These are phyloP conservation scores for Rhizophlyctis rosea DNA, from an alignment of 192 early-diverging fungal genomes.

Conservation along the genomic window DNA sequence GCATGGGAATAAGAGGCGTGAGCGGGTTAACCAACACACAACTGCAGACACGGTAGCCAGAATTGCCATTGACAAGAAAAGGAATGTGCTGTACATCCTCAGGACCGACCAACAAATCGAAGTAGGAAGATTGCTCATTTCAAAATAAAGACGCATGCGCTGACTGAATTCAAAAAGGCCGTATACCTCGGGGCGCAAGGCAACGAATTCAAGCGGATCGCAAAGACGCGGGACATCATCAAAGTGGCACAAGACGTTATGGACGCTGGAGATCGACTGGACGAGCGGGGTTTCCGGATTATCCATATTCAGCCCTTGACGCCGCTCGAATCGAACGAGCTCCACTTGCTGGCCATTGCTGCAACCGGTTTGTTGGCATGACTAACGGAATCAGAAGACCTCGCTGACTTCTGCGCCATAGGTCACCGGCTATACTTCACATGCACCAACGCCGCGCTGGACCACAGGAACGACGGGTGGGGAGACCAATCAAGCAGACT, in stretches of 20 bases:
- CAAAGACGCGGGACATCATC: slow-evolving; percentile 39
- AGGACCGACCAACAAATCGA: slow-evolving; percentile 64
- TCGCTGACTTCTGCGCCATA: no score
- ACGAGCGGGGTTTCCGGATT: slow-evolving; percentile 57
- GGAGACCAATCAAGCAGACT: no score
- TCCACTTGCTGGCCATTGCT: slow-evolving; percentile 78
- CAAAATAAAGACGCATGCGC: no score
- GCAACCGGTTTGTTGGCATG: slow-evolving; percentile 58
- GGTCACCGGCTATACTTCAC: slow-evolving; percentile 23
- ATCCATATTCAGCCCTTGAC: slow-evolving; percentile 72
- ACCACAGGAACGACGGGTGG: no score
- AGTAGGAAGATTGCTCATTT: no score
- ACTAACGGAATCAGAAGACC: no score
- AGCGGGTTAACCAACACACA: no score
- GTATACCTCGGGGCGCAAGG: slow-evolving; percentile 62
- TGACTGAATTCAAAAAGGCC: slow-evolving; percentile 26
- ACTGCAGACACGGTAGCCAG: slow-evolving; percentile 7
- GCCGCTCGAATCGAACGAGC: slow-evolving; percentile 55
- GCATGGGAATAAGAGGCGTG: slow-evolving; percentile 5
- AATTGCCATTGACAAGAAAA: slow-evolving; percentile 65
- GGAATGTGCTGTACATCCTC: slow-evolving; percentile 72
- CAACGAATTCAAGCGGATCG: slow-evolving; percentile 50
- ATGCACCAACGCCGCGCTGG: slow-evolving; percentile 12
- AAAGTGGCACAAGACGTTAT: slow-evolving; percentile 29
- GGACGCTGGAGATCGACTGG: slow-evolving; percentile 28